These are phyloP conservation scores for Clonostachys solani DNA, from an alignment of 2,329 filamentous ascomycete species.

Conservation along the genomic window DNA sequence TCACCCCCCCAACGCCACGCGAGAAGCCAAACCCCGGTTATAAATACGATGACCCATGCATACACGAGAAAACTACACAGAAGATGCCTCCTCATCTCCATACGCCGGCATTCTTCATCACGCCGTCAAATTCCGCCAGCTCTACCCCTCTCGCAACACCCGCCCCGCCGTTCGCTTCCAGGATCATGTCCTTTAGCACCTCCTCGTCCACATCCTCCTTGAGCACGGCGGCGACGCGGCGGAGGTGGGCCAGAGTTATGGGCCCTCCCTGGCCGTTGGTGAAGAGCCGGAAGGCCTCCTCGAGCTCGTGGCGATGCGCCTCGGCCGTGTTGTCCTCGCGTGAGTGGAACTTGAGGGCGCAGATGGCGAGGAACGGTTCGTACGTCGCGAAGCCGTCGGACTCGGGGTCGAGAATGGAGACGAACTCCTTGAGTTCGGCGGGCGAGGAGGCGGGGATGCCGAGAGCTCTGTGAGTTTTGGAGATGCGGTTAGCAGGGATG, in stretches of 20 bases:
- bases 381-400: slow-evolving; percentile 74
- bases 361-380: slow-evolving; percentile 79
- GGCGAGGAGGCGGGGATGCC: slow-evolving; percentile 63
- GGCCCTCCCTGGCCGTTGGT: slow-evolving; percentile 48
- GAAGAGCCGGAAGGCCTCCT: slow-evolving; percentile 80
- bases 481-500: neutral
- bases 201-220: slow-evolving; percentile 83
- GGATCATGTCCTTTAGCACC: slow-evolving; percentile 86
- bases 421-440: slow-evolving; percentile 70
- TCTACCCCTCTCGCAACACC: slow-evolving; percentile 68
- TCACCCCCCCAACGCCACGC: neutral
- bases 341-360: slow-evolving; percentile 77
- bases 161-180: slow-evolving; percentile 83
- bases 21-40: neutral
- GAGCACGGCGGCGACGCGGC: slow-evolving; percentile 72
- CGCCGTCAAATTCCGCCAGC: slow-evolving; percentile 76
- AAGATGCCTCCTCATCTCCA: slow-evolving; percentile 54
- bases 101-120: slow-evolving; percentile 80
- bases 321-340: slow-evolving; percentile 43
- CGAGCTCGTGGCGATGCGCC: slow-evolving; percentile 62
- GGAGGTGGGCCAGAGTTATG: slow-evolving; percentile 79
- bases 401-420: slow-evolving; percentile 79
- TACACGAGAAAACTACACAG: too few relatives aligned
- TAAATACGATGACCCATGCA: neutral
- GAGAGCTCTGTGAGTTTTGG: slow-evolving; percentile 76